Percentiles rank a stretch among this genome's conserved stretches.
Evolutionary conservation across 169 alveolate genomes (phyloP).

Genomic region (Cryptosporidium felis): DNA sequence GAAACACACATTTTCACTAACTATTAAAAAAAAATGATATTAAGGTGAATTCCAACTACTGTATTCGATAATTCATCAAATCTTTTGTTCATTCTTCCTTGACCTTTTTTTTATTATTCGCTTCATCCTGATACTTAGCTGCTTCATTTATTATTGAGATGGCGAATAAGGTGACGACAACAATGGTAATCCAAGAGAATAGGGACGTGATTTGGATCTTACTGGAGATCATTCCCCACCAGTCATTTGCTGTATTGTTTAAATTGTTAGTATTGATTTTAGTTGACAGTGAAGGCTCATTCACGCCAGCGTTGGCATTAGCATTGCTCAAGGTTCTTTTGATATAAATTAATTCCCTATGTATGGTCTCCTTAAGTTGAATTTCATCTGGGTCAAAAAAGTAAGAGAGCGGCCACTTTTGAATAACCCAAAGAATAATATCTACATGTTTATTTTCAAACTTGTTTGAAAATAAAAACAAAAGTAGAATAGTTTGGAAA

Average conservation of each 20-base stretch:
- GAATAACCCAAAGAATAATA: conserved; percentile 55
- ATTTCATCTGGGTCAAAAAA: background rate
- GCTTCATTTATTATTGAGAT: conserved; percentile 53
- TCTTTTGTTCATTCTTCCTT: background rate
- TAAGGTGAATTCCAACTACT: no score
- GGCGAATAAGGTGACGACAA: background rate
- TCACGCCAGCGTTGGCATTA: background rate
- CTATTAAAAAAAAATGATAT: no score
- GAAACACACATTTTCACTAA: no score
- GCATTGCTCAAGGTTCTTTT: conserved; percentile 18
- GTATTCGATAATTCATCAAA: no score
- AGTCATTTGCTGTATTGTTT: background rate
- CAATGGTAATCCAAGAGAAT: conserved; percentile 40
- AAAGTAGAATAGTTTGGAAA: conserved; percentile 80
- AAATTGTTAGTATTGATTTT: background rate
- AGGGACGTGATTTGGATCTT: conserved; percentile 3
- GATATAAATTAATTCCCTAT: conserved; percentile 13
- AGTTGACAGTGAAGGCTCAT: background rate
- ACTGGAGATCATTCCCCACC: background rate
- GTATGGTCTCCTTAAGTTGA: conserved; percentile 1
- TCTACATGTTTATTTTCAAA: conserved; percentile 53
- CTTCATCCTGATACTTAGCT: conserved; percentile 49
- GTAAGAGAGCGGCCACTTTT: conserved; percentile 26
- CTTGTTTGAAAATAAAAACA: conserved; percentile 80
- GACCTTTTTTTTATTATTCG: background rate